Conservation (phyloP, 2,329 filamentous ascomycete species). For the Dendrostoma leiphaemia region DNA sequence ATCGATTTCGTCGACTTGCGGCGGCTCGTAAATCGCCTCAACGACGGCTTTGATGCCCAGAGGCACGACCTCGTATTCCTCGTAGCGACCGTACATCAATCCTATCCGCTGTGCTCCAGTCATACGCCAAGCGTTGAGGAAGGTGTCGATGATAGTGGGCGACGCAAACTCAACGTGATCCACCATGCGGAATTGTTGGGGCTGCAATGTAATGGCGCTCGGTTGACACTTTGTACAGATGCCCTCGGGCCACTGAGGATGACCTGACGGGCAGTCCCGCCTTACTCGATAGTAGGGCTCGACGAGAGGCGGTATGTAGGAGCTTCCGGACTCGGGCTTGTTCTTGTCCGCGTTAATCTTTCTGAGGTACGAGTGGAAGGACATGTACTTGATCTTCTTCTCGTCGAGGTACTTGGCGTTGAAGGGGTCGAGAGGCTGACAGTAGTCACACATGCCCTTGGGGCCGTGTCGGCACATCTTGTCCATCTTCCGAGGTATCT, state of each 20-base stretch:
- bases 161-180: conserved; percentile 97
- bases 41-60: conserved; percentile 93
- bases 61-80: conserved; percentile 88
- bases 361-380: conserved; percentile 89
- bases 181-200: conserved; percentile 92
- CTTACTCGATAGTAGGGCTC: conserved; percentile 92
- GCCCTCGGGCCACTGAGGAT: conserved; percentile 90
- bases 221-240: conserved; percentile 99
- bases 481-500: conserved; percentile 74
- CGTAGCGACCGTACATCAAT: conserved; percentile 86
- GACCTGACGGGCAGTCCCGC: conserved; percentile 86
- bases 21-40: conserved; percentile 95
- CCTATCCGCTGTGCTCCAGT: conserved; percentile 83
- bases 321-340: conserved; percentile 88
- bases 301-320: conserved; percentile 90
- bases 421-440: conserved; percentile 94
- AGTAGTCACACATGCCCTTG: conserved; percentile 99
- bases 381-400: conserved; percentile 98
- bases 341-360: conserved; percentile 97
- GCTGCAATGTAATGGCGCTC: conserved; percentile 91
- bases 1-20: conserved; percentile 84
- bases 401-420: conserved; percentile 84
- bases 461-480: conserved; percentile 95
- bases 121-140: conserved; percentile 88
- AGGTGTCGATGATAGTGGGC: conserved; percentile 78